Evolutionary conservation across 768 basidiomycete species (phyloP), one percentile per base, ranked within the genome.

Genomic region (Dictyophora rubrovolvata): DNA sequence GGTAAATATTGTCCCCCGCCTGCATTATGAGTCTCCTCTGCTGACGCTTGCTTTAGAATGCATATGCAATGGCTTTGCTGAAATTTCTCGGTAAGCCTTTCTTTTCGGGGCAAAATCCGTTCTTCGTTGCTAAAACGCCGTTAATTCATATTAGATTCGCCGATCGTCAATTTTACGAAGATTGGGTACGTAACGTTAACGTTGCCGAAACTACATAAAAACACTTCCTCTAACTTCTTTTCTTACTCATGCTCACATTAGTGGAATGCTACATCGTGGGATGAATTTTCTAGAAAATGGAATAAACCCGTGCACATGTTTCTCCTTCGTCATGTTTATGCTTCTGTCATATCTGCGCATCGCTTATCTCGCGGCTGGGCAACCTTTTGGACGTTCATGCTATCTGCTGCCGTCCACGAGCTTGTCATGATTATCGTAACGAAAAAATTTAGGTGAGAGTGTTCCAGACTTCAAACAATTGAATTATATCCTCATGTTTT

Each of bases 231-330:
- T 42, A 10, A 21, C 54, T 36, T 55, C 5, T 55, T 28, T 34
- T n/a, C 16, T 11, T 21, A 22, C 55, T n/a, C 22, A 34, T 22
- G 18, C 48, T 22, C 12, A 35, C 22, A 22, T n/a, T 63, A 75
- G 89, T 97, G 95, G 95, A 98, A 98, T 71, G 92, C 92, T 6
- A 92, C 87, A 0, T 90, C 92, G 1, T 93, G 89, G 89, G 95
- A 97, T 64, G 92, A 97, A 70, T 97, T 95, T 70, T 89, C 94
- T 3, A 85, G 96, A 48, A 94, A 95, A 74, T 98, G 96, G 95
- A 98, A 98, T 74, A 93, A 90, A 63, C 95, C 95, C 11, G 95
- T 97, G 34, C 86, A 98, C 64, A 79, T 79, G n/a, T 91, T 91
- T 79, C 81, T 99, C 42, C 79, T 98, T 17, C 84, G 92, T 11